phyloP scores from a whole-genome alignment of 345 rosid genomes.

The Erucastrum elatum region DNA sequence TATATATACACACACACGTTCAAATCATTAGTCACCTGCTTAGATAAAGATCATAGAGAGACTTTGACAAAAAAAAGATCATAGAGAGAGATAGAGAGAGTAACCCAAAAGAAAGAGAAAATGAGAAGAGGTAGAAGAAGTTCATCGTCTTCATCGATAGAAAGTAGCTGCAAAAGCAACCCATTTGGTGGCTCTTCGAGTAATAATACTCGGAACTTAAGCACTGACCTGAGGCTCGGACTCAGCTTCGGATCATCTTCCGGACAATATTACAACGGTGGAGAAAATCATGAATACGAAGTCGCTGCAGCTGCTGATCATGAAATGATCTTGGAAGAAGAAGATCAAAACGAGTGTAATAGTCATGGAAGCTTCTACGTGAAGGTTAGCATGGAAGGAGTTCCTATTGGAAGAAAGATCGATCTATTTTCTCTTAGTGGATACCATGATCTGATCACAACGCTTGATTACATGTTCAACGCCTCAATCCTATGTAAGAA shows the following conservation, averaged over 20 bases:
- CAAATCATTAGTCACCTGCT: slow-evolving; percentile 41
- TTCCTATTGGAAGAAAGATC: slow-evolving; percentile 88
- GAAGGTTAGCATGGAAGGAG: slow-evolving; percentile 97
- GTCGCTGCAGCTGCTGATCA: slow-evolving; percentile 21
- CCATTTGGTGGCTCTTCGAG: slow-evolving; percentile 33
- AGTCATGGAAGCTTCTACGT: slow-evolving; percentile 80
- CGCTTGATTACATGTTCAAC: slow-evolving; percentile 85
- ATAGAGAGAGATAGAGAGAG: slow-evolving; percentile 5
- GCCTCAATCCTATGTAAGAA: slow-evolving; percentile 76
- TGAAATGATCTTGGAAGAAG: slow-evolving; percentile 45
- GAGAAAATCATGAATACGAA: slow-evolving; percentile 25
- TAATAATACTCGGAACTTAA: slow-evolving; percentile 44
- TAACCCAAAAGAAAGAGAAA: background rate
- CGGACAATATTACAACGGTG: slow-evolving; percentile 35
- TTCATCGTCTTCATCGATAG: slow-evolving; percentile 67
- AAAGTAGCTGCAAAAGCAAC: slow-evolving; percentile 52
- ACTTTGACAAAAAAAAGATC: background rate
- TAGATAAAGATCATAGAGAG: slow-evolving; percentile 12
- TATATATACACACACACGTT: slow-evolving; percentile 41
- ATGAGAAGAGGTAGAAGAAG: slow-evolving; percentile 66
- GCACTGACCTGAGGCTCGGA: slow-evolving; percentile 83
- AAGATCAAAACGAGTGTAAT: slow-evolving; percentile 58
- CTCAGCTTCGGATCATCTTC: slow-evolving; percentile 54
- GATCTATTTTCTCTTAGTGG: slow-evolving; percentile 74
- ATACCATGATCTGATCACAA: slow-evolving; percentile 67